These are phyloP conservation scores for Sporothrix pseudoabietina DNA, from an alignment of 2,329 filamentous ascomycete species.

Conservation along the genomic window DNA sequence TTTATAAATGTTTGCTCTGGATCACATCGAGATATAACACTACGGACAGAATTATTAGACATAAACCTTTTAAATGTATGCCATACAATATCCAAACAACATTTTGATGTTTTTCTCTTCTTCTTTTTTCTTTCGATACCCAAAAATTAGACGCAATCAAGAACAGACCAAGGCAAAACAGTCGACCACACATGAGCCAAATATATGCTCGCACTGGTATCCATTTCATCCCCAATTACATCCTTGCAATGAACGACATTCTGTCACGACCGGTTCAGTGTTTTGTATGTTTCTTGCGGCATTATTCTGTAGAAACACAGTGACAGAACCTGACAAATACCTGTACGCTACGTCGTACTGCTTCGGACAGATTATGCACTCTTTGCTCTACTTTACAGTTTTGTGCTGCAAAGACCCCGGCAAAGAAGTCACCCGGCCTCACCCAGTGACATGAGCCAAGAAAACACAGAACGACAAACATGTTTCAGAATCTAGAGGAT, in stretches of 20 bases:
- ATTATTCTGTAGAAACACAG: slow-evolving; percentile 9
- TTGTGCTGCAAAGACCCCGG: neutral
- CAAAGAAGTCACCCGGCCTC: neutral
- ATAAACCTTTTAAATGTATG: too few species aligned
- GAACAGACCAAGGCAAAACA: too few species aligned
- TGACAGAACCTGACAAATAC: neutral
- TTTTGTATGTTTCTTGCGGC: neutral
- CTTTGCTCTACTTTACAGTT: neutral
- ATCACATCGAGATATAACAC: too few species aligned
- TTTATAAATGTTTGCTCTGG: too few species aligned
- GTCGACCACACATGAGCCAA: neutral
- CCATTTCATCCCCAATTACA: too few species aligned
- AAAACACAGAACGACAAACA: neutral
- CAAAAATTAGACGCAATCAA: too few species aligned
- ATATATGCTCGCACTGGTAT: neutral
- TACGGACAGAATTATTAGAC: too few species aligned
- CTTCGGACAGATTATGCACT: neutral
- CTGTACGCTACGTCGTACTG: neutral
- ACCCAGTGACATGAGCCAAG: too few species aligned
- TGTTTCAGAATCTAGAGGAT: slow-evolving; percentile 22
- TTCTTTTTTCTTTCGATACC: too few species aligned
- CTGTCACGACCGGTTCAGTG: neutral
- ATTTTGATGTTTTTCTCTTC: too few species aligned
- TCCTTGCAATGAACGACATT: neutral
- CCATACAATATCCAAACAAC: too few species aligned